Evolutionary conservation across 768 basidiomycete species (phyloP).

Genomic region (Leccinum subgranulosum): DNA sequence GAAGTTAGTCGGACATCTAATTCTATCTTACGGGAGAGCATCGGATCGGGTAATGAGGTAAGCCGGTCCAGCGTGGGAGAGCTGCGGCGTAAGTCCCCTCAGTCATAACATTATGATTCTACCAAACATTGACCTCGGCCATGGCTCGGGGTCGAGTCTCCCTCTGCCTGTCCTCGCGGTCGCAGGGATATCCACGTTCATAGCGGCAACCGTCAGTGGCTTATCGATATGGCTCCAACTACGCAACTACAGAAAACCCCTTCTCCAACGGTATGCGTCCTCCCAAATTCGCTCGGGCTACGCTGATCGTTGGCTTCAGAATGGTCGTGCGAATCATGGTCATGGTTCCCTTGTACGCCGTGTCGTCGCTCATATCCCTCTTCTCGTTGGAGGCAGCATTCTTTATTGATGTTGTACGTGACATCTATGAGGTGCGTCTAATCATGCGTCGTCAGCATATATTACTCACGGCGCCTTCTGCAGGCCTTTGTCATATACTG

Average conservation of each 20-base stretch:
- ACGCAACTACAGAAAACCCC: slow-evolving; percentile 82
- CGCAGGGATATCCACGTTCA: slow-evolving; percentile 59
- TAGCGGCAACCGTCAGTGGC: slow-evolving; percentile 71
- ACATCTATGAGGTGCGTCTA: slow-evolving; percentile 85
- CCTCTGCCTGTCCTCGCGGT: slow-evolving; percentile 54
- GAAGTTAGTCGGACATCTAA: too few relatives aligned
- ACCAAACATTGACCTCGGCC: slow-evolving; percentile 25
- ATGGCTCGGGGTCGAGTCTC: slow-evolving; percentile 59
- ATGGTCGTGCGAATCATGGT: slow-evolving; percentile 95
- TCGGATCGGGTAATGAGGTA: not conserved
- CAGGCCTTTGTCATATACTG: slow-evolving; percentile 95
- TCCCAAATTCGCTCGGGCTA: not conserved
- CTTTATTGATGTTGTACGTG: slow-evolving; percentile 91
- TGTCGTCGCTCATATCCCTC: slow-evolving; percentile 88
- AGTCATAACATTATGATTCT: not conserved
- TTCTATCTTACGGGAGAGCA: not conserved
- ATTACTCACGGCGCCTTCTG: not conserved
- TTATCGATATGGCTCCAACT: slow-evolving; percentile 78
- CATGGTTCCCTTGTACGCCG: slow-evolving; percentile 92
- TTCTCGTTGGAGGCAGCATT: slow-evolving; percentile 95
- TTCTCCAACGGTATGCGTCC: slow-evolving; percentile 61
- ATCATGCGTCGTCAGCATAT: not conserved
- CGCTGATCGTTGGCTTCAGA: slow-evolving; percentile 36
- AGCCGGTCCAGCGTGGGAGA: not conserved
- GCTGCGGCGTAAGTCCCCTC: not conserved